phyloP scores from a whole-genome alignment of 23 red algal species.

The Agarophyton chilense region DNA sequence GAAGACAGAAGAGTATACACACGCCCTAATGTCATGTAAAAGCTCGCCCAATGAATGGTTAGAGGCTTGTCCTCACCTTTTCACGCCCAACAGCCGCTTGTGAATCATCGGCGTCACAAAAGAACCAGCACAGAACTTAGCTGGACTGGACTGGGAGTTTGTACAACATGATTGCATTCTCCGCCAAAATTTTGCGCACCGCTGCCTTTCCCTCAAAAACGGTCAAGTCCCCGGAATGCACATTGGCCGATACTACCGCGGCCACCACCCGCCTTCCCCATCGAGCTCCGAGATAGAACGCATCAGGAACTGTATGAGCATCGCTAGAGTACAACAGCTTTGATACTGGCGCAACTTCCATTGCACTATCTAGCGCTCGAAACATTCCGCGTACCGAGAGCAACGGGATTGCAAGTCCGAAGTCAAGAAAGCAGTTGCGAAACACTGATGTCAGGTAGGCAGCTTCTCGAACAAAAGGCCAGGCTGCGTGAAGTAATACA shows the following conservation, averaged over 20 bases:
- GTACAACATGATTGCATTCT: constrained; percentile 52
- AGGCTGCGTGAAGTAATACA: constrained; percentile 49
- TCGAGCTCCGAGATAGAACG: constrained; percentile 49
- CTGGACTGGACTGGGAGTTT: constrained; percentile 9
- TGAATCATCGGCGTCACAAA: too few relatives aligned
- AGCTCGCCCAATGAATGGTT: too few relatives aligned
- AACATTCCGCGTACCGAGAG: constrained; percentile 54
- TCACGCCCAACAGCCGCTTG: too few relatives aligned
- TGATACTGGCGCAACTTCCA: constrained; percentile 45
- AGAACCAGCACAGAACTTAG: not conserved
- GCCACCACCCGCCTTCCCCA: constrained; percentile 56
- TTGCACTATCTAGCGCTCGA: constrained; percentile 27
- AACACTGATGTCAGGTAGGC: constrained; percentile 34
- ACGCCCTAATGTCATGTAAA: too few relatives aligned
- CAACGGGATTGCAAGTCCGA: constrained; percentile 52
- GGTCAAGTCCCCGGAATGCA: constrained; percentile 43
- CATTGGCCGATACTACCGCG: constrained; percentile 35
- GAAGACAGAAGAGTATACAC: too few relatives aligned
- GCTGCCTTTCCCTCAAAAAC: constrained; percentile 49
- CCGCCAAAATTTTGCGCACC: constrained; percentile 51
- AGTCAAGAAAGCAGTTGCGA: constrained; percentile 37
- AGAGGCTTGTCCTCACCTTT: too few relatives aligned
- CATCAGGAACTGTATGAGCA: constrained; percentile 51
- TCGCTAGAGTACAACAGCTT: constrained; percentile 57
- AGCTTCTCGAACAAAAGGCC: constrained; percentile 56